Percentiles rank a stretch among this genome's conserved stretches.
Evolutionary conservation across 2,329 filamentous ascomycete species (phyloP).

Genomic region (Juglanconis sp.): DNA sequence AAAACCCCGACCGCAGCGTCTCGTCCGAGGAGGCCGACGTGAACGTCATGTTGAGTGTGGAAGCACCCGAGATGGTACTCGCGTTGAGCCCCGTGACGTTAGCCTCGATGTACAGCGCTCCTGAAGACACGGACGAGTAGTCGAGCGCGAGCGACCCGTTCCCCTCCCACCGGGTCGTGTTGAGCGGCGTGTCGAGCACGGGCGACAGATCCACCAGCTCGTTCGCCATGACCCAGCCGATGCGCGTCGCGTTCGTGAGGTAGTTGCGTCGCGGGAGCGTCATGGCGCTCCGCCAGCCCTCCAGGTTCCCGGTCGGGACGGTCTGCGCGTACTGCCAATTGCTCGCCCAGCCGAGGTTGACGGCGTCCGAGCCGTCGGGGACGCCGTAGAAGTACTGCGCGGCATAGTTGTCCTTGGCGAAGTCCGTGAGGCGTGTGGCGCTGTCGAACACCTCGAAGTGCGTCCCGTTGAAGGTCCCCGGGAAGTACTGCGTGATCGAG

Average conservation of each 20-base stretch:
- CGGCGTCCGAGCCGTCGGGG: slow-evolving; percentile 34
- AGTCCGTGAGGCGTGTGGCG: slow-evolving; percentile 40
- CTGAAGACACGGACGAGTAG: slow-evolving; percentile 46
- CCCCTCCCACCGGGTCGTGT: slow-evolving; percentile 39
- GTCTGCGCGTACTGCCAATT: slow-evolving; percentile 58
- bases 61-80: slow-evolving; percentile 20
- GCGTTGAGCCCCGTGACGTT: slow-evolving; percentile 43
- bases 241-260: slow-evolving; percentile 46
- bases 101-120: slow-evolving; percentile 52
- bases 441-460: slow-evolving; percentile 49
- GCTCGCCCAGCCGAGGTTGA: slow-evolving; percentile 54
- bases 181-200: slow-evolving; percentile 43
- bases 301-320: slow-evolving; percentile 49
- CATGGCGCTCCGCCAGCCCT: slow-evolving; percentile 53
- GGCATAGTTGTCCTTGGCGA: slow-evolving; percentile 53
- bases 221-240: slow-evolving; percentile 50
- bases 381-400: slow-evolving; percentile 53
- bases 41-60: slow-evolving; percentile 27
- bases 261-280: slow-evolving; percentile 49
- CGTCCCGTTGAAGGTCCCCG: slow-evolving; percentile 62
- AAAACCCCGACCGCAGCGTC: slow-evolving; percentile 46
- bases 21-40: slow-evolving; percentile 46
- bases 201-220: slow-evolving; percentile 47
- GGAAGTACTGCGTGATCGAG: slow-evolving; percentile 53
- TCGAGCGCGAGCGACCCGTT: slow-evolving; percentile 49